Evolutionary conservation across 305 asterid genomes (phyloP).

Genomic region (Fraxinus ornus): DNA sequence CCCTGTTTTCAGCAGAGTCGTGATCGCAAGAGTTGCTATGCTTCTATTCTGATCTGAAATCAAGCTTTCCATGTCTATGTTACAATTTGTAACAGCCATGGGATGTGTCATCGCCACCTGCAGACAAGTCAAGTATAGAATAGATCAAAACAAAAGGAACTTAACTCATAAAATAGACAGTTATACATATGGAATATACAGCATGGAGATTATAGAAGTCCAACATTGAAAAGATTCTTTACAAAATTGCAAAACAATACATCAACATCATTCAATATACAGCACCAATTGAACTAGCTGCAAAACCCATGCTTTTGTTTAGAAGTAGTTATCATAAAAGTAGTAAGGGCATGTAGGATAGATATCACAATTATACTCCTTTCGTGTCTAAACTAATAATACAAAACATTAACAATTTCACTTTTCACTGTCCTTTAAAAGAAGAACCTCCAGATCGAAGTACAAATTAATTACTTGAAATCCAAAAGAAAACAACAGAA

Average conservation of each 20-base stretch:
- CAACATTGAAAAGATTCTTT: conserved; percentile 8
- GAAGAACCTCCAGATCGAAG: background rate
- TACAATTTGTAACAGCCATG: conserved; percentile 92
- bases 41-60: conserved; percentile 98
- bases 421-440: background rate
- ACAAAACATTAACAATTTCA: background rate
- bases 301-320: background rate
- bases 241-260: background rate
- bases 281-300: background rate
- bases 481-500: background rate
- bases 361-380: background rate
- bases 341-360: background rate
- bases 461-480: background rate
- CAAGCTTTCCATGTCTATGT: conserved; percentile 98
- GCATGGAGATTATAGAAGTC: background rate
- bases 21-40: conserved; percentile 98
- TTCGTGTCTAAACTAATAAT: background rate
- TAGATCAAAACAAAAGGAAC: conserved; percentile 14
- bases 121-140: conserved; percentile 26
- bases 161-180: background rate
- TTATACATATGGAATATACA: background rate
- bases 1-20: conserved; percentile 95
- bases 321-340: background rate
- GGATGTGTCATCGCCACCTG: conserved; percentile 99
- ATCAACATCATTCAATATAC: background rate